Base-by-base conservation (phyloP, 306 rosid genomes). In the Cajanus cajan region DNA sequence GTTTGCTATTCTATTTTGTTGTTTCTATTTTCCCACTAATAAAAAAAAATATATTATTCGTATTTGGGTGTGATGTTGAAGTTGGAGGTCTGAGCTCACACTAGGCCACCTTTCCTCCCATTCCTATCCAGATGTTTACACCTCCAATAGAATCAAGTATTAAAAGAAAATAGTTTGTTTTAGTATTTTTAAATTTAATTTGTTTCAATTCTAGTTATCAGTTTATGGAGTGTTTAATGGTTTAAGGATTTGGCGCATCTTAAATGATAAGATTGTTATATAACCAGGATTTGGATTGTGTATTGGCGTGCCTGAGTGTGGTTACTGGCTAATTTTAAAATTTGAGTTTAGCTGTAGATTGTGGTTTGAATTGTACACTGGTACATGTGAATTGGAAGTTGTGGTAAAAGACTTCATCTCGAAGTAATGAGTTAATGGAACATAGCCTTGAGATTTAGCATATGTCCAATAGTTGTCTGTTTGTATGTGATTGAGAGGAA, bases 341-440 rank as follows among this genome's bases (percentile, higher is more conserved):
- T n/a, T n/a, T 50, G 81, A 31, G 34, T 79, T 31, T 40, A 14
- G 37, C 15, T 39, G 21, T 44, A 10, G 58, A 28, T 41, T 31
- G 13, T 33, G 50, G 36, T 65, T 40, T 31, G 12, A 18, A 44
- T 45, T 34, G 19, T 44, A 34, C n/a, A 37, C 18, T 8, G 9
- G 59, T 67, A 3, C 33, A 19, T 19, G 67, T 64, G 61, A 37
- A 51, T 73, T 67, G 62, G 77, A 36, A 58, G 71, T 24, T 68
- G 25, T n/a, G 54, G 13, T 10, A 40, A 57, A 41, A 15, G 18
- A 52, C 47, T 28, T 74, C 47, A 58, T 44, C 11, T 4, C 34
- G 21, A 19, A n/a, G 59, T 24, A 25, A 10, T 4, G 2, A 5
- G 34, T 13, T 10, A 40, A 67, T 63, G 74, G 65, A 51, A 16